Evolutionary conservation across 2,329 filamentous ascomycete species (phyloP).

Genomic region (Alternaria rosae): DNA sequence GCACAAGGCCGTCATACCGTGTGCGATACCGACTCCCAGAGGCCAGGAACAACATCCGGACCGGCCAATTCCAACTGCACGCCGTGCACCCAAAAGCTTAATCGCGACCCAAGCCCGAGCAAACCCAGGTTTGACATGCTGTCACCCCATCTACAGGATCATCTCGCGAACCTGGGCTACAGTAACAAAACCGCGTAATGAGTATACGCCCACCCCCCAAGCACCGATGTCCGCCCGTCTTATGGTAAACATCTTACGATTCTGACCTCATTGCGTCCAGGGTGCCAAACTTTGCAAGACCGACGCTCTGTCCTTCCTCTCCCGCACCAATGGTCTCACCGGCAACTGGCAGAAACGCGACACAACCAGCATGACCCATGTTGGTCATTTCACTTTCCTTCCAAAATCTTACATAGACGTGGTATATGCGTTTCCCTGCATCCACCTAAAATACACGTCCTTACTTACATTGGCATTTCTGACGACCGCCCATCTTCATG

Average conservation of each 20-base stretch:
- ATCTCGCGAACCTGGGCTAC: neutral
- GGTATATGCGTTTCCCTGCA: neutral
- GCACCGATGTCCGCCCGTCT: slow-evolving; percentile 1
- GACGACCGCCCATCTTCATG: neutral
- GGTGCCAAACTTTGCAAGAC: neutral
- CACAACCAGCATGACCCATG: neutral
- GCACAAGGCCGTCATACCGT: neutral
- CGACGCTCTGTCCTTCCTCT: neutral
- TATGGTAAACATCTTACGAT: slow-evolving; percentile 2
- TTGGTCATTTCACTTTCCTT: neutral
- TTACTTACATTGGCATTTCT: neutral
- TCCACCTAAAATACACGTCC: neutral
- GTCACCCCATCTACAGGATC: neutral
- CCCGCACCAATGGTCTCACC: neutral
- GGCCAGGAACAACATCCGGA: neutral
- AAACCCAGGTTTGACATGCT: neutral
- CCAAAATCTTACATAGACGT: neutral
- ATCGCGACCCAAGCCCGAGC: neutral
- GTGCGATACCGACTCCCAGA: neutral
- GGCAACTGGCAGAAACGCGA: neutral
- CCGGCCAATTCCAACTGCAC: neutral
- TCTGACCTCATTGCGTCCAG: neutral
- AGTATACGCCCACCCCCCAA: neutral
- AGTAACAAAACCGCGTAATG: neutral
- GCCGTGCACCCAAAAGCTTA: neutral